Evolutionary conservation across 306 rosid genomes (phyloP), one percentile per base, ranked within the genome.

Genomic region (Citrullus mucosospermus): DNA sequence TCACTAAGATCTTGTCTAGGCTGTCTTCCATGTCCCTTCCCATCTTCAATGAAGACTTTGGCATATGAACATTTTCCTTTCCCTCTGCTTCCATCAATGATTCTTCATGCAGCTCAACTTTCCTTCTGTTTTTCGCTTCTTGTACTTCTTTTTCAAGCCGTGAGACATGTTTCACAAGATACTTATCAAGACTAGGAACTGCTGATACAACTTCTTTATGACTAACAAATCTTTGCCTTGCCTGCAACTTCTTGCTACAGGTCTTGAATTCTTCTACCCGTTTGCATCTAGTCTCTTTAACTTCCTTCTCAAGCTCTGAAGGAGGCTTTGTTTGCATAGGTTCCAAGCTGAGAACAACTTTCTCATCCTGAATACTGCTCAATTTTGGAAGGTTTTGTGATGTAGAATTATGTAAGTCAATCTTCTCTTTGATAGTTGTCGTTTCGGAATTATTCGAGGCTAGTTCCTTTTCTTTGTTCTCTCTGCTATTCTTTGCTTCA

Each of bases 111-210:
- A 60, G 25, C 55, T 86, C 87, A 8, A 43, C 78, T 79, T 73
- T 81, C 75, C 84, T 74, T 85, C 89, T 84, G 87, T 61, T 84
- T 82, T 85, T 92, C 13, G 97, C 96, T 84, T 92, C 97, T 85
- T 87, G 91, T 56, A 95, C 92, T 74, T 89, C 97, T 77, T 79
- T 95, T 82, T 92, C 97, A 30, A 92, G 90, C 83, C 92, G 86
- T 10, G 97, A 89, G 58, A 91, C 91, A 79, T 76, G 96, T 85
- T 91, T 95, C 69, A 92, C 93, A 17, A 95, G 87, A 82, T 87
- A 84, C 89, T 90, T 88, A 44, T 95, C 99, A 16, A 95, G 86
- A 84, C 93, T 78, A 3, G 93, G 96, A 56, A 91, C 84, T 84
- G 85, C 93, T 38, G 80, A 17, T 60, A 74, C 85, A 79, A 82